Percentiles rank a stretch among this genome's conserved stretches.
Evolutionary conservation across 305 asterid genomes (phyloP).

Genomic region (Solanum hybrid): DNA sequence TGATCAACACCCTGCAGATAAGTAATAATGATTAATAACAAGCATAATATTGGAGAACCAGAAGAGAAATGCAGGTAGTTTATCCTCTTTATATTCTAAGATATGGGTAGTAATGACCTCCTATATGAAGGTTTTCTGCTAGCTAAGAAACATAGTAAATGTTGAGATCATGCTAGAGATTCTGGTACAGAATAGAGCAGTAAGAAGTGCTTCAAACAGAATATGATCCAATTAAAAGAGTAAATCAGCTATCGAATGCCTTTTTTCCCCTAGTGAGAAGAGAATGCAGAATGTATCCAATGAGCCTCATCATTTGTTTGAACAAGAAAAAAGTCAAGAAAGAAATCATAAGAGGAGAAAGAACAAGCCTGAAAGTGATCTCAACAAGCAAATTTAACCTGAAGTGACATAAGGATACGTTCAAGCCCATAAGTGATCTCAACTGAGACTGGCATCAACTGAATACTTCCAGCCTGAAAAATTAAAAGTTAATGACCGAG

Average conservation of each 20-base stretch:
- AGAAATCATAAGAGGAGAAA: not conserved
- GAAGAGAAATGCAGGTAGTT: not conserved
- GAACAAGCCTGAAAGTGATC: constrained; percentile 9
- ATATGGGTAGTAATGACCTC: not conserved
- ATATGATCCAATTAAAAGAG: not conserved
- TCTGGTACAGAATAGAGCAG: not conserved
- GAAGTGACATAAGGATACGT: constrained; percentile 94
- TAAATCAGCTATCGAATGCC: not conserved
- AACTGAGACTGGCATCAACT: constrained; percentile 76
- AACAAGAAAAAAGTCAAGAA: constrained; percentile 2
- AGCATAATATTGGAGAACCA: constrained; percentile 13
- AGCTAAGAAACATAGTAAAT: not conserved
- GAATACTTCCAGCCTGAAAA: constrained; percentile 89
- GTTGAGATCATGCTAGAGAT: not conserved
- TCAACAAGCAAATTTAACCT: constrained; percentile 38
- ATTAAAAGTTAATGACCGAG: not conserved
- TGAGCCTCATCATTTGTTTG: not conserved
- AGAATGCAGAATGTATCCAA: not conserved
- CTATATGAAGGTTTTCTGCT: not conserved
- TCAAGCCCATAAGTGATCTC: constrained; percentile 98
- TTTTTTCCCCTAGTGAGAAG: not conserved
- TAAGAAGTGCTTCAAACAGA: not conserved
- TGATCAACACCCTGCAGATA: constrained; percentile 88
- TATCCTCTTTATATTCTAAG: not conserved
- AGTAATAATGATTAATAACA: constrained; percentile 13